phyloP scores from a whole-genome alignment of 176 grass and related monocot genomes.

The Chloris gayana region DNA sequence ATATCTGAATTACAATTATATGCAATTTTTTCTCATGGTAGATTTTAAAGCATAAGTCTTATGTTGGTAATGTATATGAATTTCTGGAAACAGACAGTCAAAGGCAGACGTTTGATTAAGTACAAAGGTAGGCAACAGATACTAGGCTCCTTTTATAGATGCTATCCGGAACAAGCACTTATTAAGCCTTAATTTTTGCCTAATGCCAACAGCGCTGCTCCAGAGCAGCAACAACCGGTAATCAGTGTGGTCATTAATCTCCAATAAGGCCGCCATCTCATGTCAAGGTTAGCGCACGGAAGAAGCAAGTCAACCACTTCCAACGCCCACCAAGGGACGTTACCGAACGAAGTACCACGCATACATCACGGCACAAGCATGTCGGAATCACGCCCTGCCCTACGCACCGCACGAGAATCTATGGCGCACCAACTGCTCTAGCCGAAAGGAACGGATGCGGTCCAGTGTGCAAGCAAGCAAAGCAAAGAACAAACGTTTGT shows the following conservation, averaged over 20 bases:
- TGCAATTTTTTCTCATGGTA: neutral
- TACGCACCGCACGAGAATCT: constrained; percentile 11
- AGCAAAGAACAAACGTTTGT: neutral
- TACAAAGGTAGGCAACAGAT: neutral
- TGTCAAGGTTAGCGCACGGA: constrained; percentile 48
- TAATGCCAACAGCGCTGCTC: neutral
- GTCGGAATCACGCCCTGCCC: constrained; percentile 38
- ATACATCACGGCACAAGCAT: constrained; percentile 11
- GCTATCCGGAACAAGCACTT: too few relatives aligned
- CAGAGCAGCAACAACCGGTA: constrained; percentile 9
- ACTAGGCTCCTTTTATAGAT: neutral
- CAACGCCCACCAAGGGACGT: constrained; percentile 24
- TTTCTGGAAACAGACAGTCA: neutral
- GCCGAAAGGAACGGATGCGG: constrained; percentile 23
- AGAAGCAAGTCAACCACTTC: constrained; percentile 66
- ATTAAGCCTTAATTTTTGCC: neutral
- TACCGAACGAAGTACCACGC: neutral
- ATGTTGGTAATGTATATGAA: neutral
- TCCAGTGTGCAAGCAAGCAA: constrained; percentile 38
- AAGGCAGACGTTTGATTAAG: neutral
- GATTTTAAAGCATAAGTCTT: neutral
- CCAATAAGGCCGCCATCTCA: constrained; percentile 27
- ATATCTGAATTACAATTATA: neutral
- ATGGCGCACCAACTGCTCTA: constrained; percentile 35
- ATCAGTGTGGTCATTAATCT: constrained; percentile 35